phyloP scores from a whole-genome alignment of 2,329 filamentous ascomycete species.

The Pestalotiopsis sp. region DNA sequence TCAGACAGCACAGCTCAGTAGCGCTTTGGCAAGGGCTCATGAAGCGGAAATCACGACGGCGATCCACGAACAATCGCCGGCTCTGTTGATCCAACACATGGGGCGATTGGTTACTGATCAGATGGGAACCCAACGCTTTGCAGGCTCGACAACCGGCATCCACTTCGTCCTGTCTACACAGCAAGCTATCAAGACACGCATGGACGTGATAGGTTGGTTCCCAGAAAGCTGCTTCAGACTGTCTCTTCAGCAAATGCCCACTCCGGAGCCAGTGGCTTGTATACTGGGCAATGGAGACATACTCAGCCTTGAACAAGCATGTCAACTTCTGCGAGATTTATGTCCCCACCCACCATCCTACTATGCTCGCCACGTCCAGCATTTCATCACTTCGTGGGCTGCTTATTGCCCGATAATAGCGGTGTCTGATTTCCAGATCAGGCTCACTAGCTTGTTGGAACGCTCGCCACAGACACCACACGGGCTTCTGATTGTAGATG shows the following conservation, averaged over 20 bases:
- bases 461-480: neutral
- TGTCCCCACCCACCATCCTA: neutral
- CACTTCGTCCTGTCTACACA: constrained; percentile 12
- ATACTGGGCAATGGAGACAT: neutral
- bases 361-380: neutral
- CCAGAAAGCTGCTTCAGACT: constrained; percentile 10
- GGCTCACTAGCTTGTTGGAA: neutral
- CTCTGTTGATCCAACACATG: constrained; percentile 10
- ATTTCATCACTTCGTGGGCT: neutral
- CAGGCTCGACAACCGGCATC: constrained; percentile 13
- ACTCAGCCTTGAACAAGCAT: neutral
- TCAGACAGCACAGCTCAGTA: neutral
- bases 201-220: neutral
- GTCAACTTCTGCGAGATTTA: neutral
- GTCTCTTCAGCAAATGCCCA: neutral
- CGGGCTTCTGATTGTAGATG: neutral
- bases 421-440: neutral
- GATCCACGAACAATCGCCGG: neutral
- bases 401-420: constrained; percentile 5
- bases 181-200: neutral
- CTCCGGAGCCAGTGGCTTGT: neutral
- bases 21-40: neutral
- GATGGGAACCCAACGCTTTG: constrained; percentile 5
- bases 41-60: neutral
- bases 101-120: constrained; percentile 4